phyloP scores from a whole-genome alignment of 2,329 filamentous ascomycete species.

The Raffaelea arxii region DNA sequence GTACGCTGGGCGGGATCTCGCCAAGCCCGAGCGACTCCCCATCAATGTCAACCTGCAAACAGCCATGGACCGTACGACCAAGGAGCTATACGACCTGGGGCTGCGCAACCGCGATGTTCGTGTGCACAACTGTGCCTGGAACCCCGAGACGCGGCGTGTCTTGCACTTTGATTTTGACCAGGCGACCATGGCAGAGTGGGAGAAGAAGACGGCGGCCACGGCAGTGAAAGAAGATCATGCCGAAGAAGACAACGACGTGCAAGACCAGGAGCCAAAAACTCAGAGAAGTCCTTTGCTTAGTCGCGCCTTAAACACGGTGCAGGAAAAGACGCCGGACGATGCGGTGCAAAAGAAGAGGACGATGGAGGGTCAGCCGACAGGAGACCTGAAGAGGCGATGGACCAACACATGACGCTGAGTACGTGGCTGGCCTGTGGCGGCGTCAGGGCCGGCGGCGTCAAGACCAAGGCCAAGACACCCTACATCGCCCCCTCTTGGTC shows the following conservation, averaged over 20 bases:
- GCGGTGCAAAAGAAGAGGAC: not conserved
- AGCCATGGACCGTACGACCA: constrained; percentile 3
- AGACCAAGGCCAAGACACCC: too few species aligned
- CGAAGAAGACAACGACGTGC: not conserved
- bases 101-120: constrained; percentile 1
- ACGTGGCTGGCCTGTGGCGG: too few species aligned
- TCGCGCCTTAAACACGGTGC: not conserved
- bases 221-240: not conserved
- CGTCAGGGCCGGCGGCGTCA: too few species aligned
- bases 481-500: too few species aligned
- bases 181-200: not conserved
- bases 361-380: not conserved
- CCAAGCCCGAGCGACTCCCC: not conserved
- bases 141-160: constrained; percentile 1
- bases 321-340: not conserved
- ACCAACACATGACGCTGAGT: not conserved
- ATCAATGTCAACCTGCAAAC: not conserved
- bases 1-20: constrained; percentile 1
- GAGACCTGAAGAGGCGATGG: not conserved
- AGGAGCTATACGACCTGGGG: not conserved
- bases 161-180: constrained; percentile 4
- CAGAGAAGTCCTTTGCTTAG: not conserved
- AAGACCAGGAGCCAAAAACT: not conserved
- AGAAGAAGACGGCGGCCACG: not conserved
- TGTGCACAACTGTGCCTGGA: constrained; percentile 3